These are phyloP conservation scores for Entoloma clypeatum DNA, from an alignment of 1,284 basidiomycete species.

Conservation along the genomic window DNA sequence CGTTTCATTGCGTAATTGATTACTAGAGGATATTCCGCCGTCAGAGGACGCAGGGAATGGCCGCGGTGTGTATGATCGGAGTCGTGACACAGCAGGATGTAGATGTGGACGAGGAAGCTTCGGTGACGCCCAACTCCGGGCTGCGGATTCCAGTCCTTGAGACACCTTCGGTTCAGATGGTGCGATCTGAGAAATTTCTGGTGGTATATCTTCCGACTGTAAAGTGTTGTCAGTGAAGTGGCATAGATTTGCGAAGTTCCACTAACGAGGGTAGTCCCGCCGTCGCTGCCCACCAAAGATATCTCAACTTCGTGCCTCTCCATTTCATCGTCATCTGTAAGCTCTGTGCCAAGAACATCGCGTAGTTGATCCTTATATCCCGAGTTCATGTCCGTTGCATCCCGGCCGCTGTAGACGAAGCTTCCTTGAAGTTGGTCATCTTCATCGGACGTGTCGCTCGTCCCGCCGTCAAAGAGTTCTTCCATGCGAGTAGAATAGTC, in stretches of 20 bases:
- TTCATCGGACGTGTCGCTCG: slow-evolving; percentile 39
- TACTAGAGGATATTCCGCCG: slow-evolving; percentile 41
- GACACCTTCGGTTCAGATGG: slow-evolving; percentile 34
- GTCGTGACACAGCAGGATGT: slow-evolving; percentile 78
- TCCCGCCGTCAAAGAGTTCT: slow-evolving; percentile 60
- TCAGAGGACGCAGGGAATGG: slow-evolving; percentile 48
- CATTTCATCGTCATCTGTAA: slow-evolving; percentile 49
- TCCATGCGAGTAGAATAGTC: slow-evolving; percentile 73
- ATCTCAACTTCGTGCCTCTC: slow-evolving; percentile 43
- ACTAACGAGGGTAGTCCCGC: too few species aligned
- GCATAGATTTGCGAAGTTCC: too few species aligned
- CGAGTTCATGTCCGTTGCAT: slow-evolving; percentile 43
- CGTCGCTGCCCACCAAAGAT: slow-evolving; percentile 38
- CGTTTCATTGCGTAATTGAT: slow-evolving; percentile 38
- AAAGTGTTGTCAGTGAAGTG: too few species aligned
- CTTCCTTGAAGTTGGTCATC: slow-evolving; percentile 56
- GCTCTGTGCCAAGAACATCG: slow-evolving; percentile 68
- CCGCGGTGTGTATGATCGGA: slow-evolving; percentile 66
- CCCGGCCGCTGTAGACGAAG: slow-evolving; percentile 71
- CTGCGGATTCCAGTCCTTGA: slow-evolving; percentile 34
- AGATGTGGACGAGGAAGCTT: slow-evolving; percentile 50
- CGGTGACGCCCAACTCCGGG: slow-evolving; percentile 24
- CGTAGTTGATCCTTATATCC: slow-evolving; percentile 65
- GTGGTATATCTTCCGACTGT: slow-evolving; percentile 36
- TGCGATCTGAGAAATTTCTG: slow-evolving; percentile 42